phyloP scores from a whole-genome alignment of 2,329 filamentous ascomycete genomes.

The Trichophyton verrucosum region DNA sequence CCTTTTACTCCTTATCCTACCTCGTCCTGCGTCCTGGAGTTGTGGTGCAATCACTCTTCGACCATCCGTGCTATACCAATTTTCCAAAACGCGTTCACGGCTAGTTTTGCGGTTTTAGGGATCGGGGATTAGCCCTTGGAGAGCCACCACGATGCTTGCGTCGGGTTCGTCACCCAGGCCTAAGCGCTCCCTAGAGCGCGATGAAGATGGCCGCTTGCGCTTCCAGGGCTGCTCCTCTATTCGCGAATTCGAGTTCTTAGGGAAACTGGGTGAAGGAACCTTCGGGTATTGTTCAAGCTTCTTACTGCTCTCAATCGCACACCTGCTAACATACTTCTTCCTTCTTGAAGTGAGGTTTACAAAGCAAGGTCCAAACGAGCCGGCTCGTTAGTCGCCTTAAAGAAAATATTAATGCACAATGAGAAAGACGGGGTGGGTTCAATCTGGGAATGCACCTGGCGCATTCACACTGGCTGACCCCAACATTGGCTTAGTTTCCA shows the following conservation, averaged over 20 bases:
- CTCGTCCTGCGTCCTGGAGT: too few species aligned
- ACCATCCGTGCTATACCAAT: too few species aligned
- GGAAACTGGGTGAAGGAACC: constrained; percentile 75
- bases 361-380: constrained; percentile 68
- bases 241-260: constrained; percentile 30
- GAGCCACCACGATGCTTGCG: constrained; percentile 22
- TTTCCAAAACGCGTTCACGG: too few species aligned
- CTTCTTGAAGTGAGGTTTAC: constrained; percentile 60
- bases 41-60: too few species aligned
- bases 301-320: background rate
- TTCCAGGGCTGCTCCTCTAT: constrained; percentile 68
- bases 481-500: constrained; percentile 54
- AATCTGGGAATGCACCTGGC: background rate
- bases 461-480: background rate
- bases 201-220: constrained; percentile 39
- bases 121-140: background rate
- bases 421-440: constrained; percentile 79
- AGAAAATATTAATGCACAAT: constrained; percentile 99
- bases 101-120: background rate
- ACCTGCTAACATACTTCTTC: background rate
- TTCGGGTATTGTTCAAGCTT: constrained; percentile 55
- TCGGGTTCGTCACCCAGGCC: constrained; percentile 17
- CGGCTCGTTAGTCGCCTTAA: constrained; percentile 68
- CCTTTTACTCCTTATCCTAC: too few species aligned
- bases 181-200: constrained; percentile 34